phyloP scores from a whole-genome alignment of 2,329 filamentous ascomycete species.

The Arthroderma sp. region DNA sequence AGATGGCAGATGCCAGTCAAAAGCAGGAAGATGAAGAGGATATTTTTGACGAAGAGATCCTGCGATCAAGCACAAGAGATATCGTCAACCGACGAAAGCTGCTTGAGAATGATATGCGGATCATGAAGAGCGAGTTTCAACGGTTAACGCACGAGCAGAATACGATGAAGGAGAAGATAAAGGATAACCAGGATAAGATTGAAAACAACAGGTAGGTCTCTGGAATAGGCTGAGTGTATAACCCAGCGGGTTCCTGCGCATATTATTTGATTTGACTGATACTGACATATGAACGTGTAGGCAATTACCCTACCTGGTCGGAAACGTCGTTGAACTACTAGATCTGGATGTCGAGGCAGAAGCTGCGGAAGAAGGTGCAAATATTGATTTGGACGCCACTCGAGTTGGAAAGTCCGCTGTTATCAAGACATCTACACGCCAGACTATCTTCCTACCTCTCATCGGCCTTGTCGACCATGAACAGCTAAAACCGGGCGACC shows the following conservation, averaged over 20 bases:
- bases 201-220: constrained; percentile 79
- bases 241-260: not conserved
- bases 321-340: constrained; percentile 93
- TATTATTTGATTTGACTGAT: not conserved
- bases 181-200: constrained; percentile 98
- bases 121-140: constrained; percentile 96
- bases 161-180: constrained; percentile 96
- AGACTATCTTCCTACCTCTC: constrained; percentile 95
- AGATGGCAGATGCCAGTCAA: constrained; percentile 75
- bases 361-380: constrained; percentile 92
- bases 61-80: constrained; percentile 85
- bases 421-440: constrained; percentile 96
- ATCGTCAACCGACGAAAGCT: constrained; percentile 82
- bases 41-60: constrained; percentile 82
- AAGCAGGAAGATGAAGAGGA: constrained; percentile 59
- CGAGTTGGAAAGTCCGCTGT: constrained; percentile 96
- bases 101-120: constrained; percentile 92
- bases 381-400: constrained; percentile 94
- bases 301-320: constrained; percentile 94
- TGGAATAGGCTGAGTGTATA: too few species aligned
- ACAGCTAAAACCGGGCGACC: constrained; percentile 83
- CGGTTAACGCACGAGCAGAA: constrained; percentile 89
- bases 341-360: constrained; percentile 94
- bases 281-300: constrained; percentile 32
- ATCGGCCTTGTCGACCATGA: constrained; percentile 95